phyloP scores from a whole-genome alignment of 1,139 yeast genomes.

The Suhomyces maxii region DNA sequence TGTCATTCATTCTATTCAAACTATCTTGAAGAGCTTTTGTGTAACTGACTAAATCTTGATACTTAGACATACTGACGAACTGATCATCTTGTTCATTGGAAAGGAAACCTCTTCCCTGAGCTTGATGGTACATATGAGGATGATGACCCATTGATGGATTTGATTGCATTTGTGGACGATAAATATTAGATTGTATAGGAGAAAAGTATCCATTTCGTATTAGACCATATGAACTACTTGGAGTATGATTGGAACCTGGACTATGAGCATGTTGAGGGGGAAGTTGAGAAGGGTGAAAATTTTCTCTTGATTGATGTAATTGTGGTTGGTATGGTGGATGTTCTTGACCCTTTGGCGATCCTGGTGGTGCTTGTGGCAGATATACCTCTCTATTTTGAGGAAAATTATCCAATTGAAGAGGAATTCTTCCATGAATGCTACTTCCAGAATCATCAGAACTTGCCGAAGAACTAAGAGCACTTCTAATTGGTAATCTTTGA shows the following conservation, averaged over 20 bases:
- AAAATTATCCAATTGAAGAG: conserved; percentile 6
- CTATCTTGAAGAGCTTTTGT: conserved; percentile 35
- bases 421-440: background rate
- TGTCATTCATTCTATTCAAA: conserved; percentile 27
- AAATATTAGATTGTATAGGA: too few species aligned
- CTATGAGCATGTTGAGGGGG: too few species aligned
- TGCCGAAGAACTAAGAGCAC: background rate
- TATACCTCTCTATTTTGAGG: background rate
- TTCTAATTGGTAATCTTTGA: background rate
- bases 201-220: too few species aligned
- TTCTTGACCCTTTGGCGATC: conserved; percentile 6
- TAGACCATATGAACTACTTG: too few species aligned
- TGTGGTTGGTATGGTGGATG: background rate
- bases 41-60: conserved; percentile 37
- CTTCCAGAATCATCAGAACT: background rate
- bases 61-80: conserved; percentile 29
- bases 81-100: background rate
- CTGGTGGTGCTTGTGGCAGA: conserved; percentile 9
- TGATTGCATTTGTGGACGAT: too few species aligned
- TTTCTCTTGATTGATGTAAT: too few species aligned
- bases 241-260: too few species aligned
- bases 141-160: too few species aligned
- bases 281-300: too few species aligned
- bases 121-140: background rate
- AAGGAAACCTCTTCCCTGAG: background rate